These are phyloP conservation scores for Fagopyrum tataricum DNA, from an alignment of 148 eudicot species.

Conservation along the genomic window DNA sequence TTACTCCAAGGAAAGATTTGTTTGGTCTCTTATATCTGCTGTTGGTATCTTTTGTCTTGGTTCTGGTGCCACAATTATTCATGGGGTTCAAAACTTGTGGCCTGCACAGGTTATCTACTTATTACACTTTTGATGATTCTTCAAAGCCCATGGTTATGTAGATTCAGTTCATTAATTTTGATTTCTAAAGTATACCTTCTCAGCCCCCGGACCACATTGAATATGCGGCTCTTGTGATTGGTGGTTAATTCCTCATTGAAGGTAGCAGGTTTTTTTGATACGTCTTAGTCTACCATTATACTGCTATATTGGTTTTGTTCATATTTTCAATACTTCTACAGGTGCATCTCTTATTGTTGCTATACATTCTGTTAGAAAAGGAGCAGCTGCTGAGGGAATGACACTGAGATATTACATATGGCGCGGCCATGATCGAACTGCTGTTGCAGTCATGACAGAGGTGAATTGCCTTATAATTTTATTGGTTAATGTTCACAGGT, in stretches of 20 bases:
- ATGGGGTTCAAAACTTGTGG: constrained; percentile 90
- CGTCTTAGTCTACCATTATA: not conserved
- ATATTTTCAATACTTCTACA: constrained; percentile 21
- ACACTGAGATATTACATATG: constrained; percentile 85
- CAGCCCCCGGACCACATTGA: constrained; percentile 77
- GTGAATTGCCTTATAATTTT: constrained; percentile 19
- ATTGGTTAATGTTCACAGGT: not conserved
- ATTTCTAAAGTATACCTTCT: constrained; percentile 15
- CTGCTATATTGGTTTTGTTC: constrained; percentile 7
- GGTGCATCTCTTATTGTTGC: constrained; percentile 96
- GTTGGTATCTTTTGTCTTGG: constrained; percentile 99
- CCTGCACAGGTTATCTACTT: constrained; percentile 50
- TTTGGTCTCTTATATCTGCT: constrained; percentile 99
- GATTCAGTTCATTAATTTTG: not conserved
- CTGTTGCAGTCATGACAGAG: constrained; percentile 99
- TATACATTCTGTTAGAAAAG: constrained; percentile 87
- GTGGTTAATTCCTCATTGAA: constrained; percentile 92
- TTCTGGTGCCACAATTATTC: constrained; percentile 91
- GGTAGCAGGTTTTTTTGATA: constrained; percentile 33
- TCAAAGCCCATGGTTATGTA: constrained; percentile 10
- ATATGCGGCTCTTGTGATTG: constrained; percentile 91
- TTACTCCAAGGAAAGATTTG: constrained; percentile 95
- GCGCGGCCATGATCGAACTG: constrained; percentile 99
- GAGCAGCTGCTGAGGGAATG: constrained; percentile 98
- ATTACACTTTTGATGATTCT: not conserved